Base-by-base conservation (phyloP, 2,329 filamentous ascomycete species). In the Fusarium irregulare region DNA sequence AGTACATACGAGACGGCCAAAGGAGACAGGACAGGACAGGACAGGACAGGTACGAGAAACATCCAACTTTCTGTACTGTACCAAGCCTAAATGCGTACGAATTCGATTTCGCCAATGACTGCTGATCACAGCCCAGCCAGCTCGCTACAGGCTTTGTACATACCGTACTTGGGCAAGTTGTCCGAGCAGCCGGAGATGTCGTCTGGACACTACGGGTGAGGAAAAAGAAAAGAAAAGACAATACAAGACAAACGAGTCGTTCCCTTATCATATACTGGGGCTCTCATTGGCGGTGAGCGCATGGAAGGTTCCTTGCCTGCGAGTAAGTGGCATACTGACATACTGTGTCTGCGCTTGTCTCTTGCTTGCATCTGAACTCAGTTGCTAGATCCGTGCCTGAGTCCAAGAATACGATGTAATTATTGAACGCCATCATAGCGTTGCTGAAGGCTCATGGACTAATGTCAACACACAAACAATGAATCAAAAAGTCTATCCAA, bases 1-100 rank as follows among this genome's bases (percentile, higher is more conserved):
- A 56, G 48, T 60, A 60, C 62, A 66, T 61, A 74, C 68, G 72
- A 74, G 72, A 70, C 62, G 58, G 64, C 50, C 47, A 55, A 57
- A 65, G 56, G 60, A 50, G 47, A 62, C 57, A 59, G 53, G 28
- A 28, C 53, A 59, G 57, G 28, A 28, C 53, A 59, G 57, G 54
- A 28, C 28, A 30, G 28, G 54, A 30, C 28, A 30, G 28, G 54
- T 66, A 72, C 60, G 58, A 60, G 60, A 71, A 72, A 63, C 61
- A 63, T 42, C 66, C 61, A 69, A 56, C 63, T 49, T 59, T 50
- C 25, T 54, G 65, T 61, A 50, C 55, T 54, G 65, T 60, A 50
- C 55, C 49, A 65, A 68, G 47, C 62, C 34, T 54, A 47, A 30
- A n/a, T 57, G 23, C 20, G 37, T 71, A 71, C 66, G 70, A 67